Conservation (phyloP, 2,329 filamentous ascomycete genomes). For the Penicillium capsulatum region DNA sequence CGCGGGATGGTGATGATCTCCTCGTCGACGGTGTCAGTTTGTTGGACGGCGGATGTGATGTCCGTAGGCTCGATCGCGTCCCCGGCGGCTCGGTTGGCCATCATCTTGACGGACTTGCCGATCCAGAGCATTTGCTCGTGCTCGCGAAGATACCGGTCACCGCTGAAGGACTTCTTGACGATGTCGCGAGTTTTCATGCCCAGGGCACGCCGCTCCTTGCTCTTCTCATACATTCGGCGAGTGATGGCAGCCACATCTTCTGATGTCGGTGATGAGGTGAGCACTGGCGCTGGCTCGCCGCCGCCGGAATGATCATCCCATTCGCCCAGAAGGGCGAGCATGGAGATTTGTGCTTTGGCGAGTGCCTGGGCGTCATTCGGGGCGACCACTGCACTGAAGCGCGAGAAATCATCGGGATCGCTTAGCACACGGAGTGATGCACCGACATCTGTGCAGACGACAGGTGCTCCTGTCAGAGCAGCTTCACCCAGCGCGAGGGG, state of each 20-base stretch:
- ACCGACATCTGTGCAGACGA: constrained; percentile 43
- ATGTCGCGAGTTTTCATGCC: constrained; percentile 57
- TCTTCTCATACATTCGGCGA: constrained; percentile 58
- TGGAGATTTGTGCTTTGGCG: constrained; percentile 58
- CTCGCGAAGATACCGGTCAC: constrained; percentile 57
- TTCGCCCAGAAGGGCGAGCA: constrained; percentile 59
- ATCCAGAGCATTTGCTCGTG: constrained; percentile 60
- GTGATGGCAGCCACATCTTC: constrained; percentile 53
- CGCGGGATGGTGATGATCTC: constrained; percentile 36
- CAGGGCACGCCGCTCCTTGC: constrained; percentile 52
- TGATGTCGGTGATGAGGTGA: constrained; percentile 48
- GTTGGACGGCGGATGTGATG: constrained; percentile 24
- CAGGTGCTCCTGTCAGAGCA: constrained; percentile 44
- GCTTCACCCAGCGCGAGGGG: constrained; percentile 47
- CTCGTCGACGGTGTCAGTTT: constrained; percentile 29
- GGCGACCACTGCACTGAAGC: constrained; percentile 60
- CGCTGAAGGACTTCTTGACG: constrained; percentile 57
- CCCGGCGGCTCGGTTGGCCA: constrained; percentile 26
- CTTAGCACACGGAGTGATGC: constrained; percentile 41
- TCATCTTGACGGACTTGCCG: constrained; percentile 36
- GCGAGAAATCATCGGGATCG: constrained; percentile 44
- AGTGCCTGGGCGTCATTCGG: constrained; percentile 60
- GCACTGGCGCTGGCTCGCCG: constrained; percentile 38
- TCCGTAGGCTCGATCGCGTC: constrained; percentile 24
- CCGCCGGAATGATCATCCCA: constrained; percentile 59